Conservation (phyloP, 371 early-diverging fungal species). For the Mortierella sp. region DNA sequence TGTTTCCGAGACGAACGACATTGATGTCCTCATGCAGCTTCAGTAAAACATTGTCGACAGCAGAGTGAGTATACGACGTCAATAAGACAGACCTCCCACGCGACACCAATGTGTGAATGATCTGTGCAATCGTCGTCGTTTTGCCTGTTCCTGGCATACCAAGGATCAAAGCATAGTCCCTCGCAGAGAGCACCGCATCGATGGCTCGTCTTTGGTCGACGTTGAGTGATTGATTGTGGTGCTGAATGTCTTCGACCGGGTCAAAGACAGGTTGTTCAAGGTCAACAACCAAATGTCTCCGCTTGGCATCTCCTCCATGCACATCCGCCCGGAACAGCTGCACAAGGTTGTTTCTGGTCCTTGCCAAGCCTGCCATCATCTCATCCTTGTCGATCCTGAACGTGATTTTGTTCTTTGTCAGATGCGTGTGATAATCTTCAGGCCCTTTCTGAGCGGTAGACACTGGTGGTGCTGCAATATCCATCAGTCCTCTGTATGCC, state of each 20-base stretch:
- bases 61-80: constrained; percentile 96
- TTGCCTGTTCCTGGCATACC: constrained; percentile 99
- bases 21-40: constrained; percentile 74
- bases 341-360: constrained; percentile 81
- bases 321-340: constrained; percentile 67
- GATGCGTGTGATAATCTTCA: constrained; percentile 21
- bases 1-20: constrained; percentile 82
- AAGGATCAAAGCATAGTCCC: constrained; percentile 93
- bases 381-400: constrained; percentile 93
- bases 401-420: constrained; percentile 21
- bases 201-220: constrained; percentile 74
- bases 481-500: constrained; percentile 57
- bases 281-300: constrained; percentile 85
- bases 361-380: constrained; percentile 69
- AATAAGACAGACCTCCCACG: constrained; percentile 87
- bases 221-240: constrained; percentile 60
- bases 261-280: constrained; percentile 74
- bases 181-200: constrained; percentile 68
- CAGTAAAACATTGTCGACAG: constrained; percentile 93
- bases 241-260: constrained; percentile 1
- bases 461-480: constrained; percentile 20
- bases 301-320: constrained; percentile 59
- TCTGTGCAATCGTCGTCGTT: constrained; percentile 89
- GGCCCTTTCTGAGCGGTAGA: not conserved
- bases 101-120: constrained; percentile 80